Conservation (phyloP, 2,329 filamentous ascomycete genomes). For the Monosporascus cannonballus region DNA sequence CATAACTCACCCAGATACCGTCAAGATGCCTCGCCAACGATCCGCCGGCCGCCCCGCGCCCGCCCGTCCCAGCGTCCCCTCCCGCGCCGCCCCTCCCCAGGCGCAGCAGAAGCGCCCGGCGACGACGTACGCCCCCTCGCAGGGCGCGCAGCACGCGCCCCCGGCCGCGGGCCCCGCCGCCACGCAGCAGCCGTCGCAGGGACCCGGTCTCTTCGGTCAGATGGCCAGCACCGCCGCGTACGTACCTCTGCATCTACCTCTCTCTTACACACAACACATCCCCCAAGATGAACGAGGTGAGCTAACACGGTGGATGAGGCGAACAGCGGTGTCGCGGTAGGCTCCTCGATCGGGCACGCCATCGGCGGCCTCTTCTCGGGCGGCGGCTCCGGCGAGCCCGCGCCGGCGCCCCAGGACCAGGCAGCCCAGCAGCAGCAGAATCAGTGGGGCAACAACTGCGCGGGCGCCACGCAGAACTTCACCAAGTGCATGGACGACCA, state of each 20-base stretch:
- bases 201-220: conserved; percentile 86
- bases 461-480: conserved; percentile 75
- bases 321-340: conserved; percentile 86
- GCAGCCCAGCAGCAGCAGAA: conserved; percentile 47
- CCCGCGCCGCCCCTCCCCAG: conserved; percentile 42
- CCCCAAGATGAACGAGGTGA: not conserved
- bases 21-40: conserved; percentile 72
- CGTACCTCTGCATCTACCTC: conserved; percentile 36
- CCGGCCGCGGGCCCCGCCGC: conserved; percentile 38
- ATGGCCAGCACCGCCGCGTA: conserved; percentile 98
- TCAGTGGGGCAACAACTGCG: conserved; percentile 63
- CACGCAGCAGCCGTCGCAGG: conserved; percentile 55
- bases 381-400: conserved; percentile 55
- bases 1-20: not conserved
- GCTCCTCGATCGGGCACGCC: conserved; percentile 91
- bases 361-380: conserved; percentile 84
- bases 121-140: conserved; percentile 53
- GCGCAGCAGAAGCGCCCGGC: conserved; percentile 64
- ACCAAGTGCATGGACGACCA: conserved; percentile 96
- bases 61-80: conserved; percentile 59
- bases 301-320: conserved; percentile 16
- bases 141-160: conserved; percentile 42
- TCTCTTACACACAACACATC: not conserved
- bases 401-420: conserved; percentile 39
- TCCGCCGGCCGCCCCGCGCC: conserved; percentile 51